phyloP scores from a whole-genome alignment of 805 yeast genomes.

The Cyberlindnera galapagoensis region DNA sequence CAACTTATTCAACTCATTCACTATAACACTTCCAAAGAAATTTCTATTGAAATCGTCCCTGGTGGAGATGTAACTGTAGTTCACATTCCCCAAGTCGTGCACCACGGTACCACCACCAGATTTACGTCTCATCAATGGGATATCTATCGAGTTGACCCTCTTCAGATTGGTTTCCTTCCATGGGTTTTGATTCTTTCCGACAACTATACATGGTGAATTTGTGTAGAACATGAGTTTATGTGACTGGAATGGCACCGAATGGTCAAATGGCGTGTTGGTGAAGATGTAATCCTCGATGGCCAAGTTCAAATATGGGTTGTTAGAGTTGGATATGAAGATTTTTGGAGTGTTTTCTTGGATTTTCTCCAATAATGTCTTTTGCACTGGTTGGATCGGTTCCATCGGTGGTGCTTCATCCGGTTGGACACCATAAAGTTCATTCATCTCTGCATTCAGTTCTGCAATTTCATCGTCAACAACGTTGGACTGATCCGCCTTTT shows the following conservation, averaged over 20 bases:
- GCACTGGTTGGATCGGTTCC: not conserved
- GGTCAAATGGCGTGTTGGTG: slow-evolving; percentile 56
- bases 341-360: slow-evolving; percentile 34
- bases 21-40: slow-evolving; percentile 31
- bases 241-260: slow-evolving; percentile 13
- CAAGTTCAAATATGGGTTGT: slow-evolving; percentile 67
- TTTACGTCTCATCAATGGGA: slow-evolving; percentile 69
- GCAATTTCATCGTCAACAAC: slow-evolving; percentile 23
- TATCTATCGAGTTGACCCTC: slow-evolving; percentile 37
- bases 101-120: slow-evolving; percentile 98
- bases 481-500: not conserved
- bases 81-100: slow-evolving; percentile 85
- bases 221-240: slow-evolving; percentile 65
- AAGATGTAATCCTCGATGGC: slow-evolving; percentile 81
- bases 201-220: slow-evolving; percentile 81
- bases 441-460: slow-evolving; percentile 28
- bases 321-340: slow-evolving; percentile 49
- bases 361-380: slow-evolving; percentile 17
- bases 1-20: slow-evolving; percentile 23
- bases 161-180: slow-evolving; percentile 78
- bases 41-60: slow-evolving; percentile 56
- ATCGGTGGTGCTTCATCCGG: not conserved
- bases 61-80: slow-evolving; percentile 74
- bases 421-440: slow-evolving; percentile 22
- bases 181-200: slow-evolving; percentile 95